These are phyloP conservation scores for Silene noctiflora DNA, from an alignment of 179 eudicot species.

Conservation along the genomic window DNA sequence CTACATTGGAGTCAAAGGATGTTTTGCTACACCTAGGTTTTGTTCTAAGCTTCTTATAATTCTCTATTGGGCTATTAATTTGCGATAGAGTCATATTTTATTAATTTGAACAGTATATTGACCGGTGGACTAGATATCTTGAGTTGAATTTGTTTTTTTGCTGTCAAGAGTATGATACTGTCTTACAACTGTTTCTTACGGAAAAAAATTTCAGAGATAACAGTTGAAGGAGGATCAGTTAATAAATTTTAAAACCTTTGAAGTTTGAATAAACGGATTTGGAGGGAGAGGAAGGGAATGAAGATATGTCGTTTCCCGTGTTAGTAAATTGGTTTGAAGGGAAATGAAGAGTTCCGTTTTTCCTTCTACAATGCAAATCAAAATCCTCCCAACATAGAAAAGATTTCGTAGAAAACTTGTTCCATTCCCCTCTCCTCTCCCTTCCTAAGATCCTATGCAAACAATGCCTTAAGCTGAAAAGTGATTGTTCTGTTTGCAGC, in stretches of 20 bases:
- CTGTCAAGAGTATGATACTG: neutral
- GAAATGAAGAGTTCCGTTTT: neutral
- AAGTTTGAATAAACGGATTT: neutral
- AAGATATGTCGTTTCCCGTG: neutral
- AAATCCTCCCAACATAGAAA: neutral
- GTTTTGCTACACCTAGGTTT: constrained; percentile 87
- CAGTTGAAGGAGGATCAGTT: neutral
- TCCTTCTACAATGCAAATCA: neutral
- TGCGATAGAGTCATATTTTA: constrained; percentile 3
- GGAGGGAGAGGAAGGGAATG: neutral
- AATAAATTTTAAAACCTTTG: neutral
- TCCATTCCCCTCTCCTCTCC: neutral
- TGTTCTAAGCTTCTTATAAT: constrained; percentile 14
- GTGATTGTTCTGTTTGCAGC: neutral
- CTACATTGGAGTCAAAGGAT: constrained; percentile 85
- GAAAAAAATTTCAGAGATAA: neutral
- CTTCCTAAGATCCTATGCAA: neutral
- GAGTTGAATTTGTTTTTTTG: constrained; percentile 13
- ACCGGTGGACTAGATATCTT: neutral
- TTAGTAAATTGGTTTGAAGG: neutral
- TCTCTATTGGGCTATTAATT: neutral
- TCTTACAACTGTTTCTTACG: neutral
- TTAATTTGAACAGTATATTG: neutral
- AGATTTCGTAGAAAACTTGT: neutral
- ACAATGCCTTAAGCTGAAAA: neutral